Conservation (phyloP, 768 basidiomycete species). For the Kwoniella newhampshirensis region DNA sequence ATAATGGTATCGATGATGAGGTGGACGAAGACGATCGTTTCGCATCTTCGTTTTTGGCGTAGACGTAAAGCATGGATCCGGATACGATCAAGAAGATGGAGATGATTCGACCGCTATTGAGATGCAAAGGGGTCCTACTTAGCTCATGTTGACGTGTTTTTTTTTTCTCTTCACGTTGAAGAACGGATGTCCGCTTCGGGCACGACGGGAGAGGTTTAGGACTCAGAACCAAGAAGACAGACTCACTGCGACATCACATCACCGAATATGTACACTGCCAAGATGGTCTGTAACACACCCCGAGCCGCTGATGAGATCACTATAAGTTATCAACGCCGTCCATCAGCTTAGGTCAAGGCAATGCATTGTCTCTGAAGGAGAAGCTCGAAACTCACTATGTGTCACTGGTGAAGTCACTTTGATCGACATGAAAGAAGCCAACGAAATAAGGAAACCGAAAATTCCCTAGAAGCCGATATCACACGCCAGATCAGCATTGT, state of each 20-base stretch:
- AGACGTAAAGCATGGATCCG: slow-evolving; percentile 51
- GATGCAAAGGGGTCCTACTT: neutral
- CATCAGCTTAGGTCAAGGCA: neutral
- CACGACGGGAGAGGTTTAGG: no score
- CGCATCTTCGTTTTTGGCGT: slow-evolving; percentile 42
- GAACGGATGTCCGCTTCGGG: no score
- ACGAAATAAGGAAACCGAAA: slow-evolving; percentile 85
- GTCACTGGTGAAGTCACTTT: slow-evolving; percentile 97
- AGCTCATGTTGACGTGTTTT: no score
- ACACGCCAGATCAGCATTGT: no score
- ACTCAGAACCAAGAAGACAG: no score
- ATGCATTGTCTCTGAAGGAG: neutral
- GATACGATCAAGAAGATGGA: slow-evolving; percentile 47
- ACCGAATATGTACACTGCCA: slow-evolving; percentile 75
- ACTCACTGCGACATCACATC: slow-evolving; percentile 78
- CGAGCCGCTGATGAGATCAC: slow-evolving; percentile 72
- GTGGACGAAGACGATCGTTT: slow-evolving; percentile 5
- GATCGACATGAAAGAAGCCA: slow-evolving; percentile 89
- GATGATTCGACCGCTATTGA: slow-evolving; percentile 37
- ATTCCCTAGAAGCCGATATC: slow-evolving; percentile 16
- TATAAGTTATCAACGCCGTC: neutral
- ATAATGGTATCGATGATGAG: neutral
- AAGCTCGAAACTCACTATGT: slow-evolving; percentile 59
- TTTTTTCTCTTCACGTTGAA: neutral
- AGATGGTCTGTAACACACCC: slow-evolving; percentile 83